Evolutionary conservation across 1,284 basidiomycete species (phyloP).

Genomic region (Ustilago sp.): DNA sequence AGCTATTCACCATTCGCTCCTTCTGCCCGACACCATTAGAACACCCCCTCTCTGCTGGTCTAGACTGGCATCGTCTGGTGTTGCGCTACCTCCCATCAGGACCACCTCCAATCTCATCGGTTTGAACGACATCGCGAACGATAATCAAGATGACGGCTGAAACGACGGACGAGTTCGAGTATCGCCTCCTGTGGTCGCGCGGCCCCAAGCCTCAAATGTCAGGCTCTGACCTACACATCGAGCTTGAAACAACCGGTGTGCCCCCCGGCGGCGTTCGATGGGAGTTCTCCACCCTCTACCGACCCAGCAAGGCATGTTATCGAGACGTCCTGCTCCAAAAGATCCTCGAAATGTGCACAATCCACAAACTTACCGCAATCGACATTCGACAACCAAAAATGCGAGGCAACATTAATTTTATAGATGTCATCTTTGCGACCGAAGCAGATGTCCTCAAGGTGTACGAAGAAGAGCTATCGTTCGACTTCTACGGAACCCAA

Average conservation of each 20-base stretch:
- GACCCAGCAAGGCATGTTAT: constrained; percentile 23
- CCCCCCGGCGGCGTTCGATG: constrained; percentile 37
- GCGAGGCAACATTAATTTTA: constrained; percentile 7
- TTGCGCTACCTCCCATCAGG: not conserved
- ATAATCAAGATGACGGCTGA: not conserved
- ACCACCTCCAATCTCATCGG: too few species aligned
- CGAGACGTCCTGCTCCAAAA: constrained; percentile 33
- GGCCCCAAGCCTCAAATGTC: constrained; percentile 10
- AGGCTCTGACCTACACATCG: constrained; percentile 21
- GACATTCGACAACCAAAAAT: constrained; percentile 23
- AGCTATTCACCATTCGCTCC: not conserved
- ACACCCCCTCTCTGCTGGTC: not conserved
- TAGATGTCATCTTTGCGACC: constrained; percentile 39
- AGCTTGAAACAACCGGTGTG: constrained; percentile 24
- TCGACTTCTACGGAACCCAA: constrained; percentile 40
- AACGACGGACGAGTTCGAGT: constrained; percentile 8
- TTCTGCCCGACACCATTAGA: not conserved
- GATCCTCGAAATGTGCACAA: constrained; percentile 39
- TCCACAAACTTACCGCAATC: constrained; percentile 24
- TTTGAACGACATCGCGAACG: not conserved
- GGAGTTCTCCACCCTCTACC: constrained; percentile 24
- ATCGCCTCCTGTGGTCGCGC: constrained; percentile 21
- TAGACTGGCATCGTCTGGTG: not conserved
- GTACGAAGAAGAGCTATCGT: constrained; percentile 23
- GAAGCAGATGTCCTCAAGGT: constrained; percentile 27